Evolutionary conservation across 148 eudicot species (phyloP).

Genomic region (Chenopodium suecicum): DNA sequence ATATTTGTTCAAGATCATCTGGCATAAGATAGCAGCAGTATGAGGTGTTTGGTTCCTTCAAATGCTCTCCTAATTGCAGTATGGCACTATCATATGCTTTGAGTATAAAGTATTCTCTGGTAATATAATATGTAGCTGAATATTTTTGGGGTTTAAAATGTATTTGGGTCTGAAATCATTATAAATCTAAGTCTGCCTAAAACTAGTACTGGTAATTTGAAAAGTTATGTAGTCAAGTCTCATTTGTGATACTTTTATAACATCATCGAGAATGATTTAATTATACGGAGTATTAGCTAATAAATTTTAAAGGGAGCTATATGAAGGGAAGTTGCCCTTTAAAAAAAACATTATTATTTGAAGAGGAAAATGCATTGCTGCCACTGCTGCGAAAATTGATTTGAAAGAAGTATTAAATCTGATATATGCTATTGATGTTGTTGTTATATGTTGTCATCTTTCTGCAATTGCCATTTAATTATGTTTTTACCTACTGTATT

Average conservation of each 20-base stretch:
- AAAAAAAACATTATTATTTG: background rate
- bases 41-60: background rate
- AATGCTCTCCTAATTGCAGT: background rate
- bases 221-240: background rate
- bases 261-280: background rate
- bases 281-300: background rate
- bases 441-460: background rate
- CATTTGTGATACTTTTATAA: background rate
- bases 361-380: background rate
- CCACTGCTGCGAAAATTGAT: background rate
- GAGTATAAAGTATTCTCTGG: background rate
- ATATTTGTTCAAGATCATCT: constrained; percentile 7
- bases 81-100: background rate
- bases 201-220: background rate
- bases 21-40: background rate
- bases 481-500: background rate
- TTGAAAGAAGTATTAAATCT: background rate
- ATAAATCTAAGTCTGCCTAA: background rate
- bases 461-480: background rate
- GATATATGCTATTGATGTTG: background rate
- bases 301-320: background rate
- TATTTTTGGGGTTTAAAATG: background rate
- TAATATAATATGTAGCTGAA: background rate
- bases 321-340: background rate
- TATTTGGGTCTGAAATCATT: background rate